Evolutionary conservation across 1,284 basidiomycete genomes (phyloP), one percentile per base, ranked within the genome.

Genomic region (Rhodotorula sp.): DNA sequence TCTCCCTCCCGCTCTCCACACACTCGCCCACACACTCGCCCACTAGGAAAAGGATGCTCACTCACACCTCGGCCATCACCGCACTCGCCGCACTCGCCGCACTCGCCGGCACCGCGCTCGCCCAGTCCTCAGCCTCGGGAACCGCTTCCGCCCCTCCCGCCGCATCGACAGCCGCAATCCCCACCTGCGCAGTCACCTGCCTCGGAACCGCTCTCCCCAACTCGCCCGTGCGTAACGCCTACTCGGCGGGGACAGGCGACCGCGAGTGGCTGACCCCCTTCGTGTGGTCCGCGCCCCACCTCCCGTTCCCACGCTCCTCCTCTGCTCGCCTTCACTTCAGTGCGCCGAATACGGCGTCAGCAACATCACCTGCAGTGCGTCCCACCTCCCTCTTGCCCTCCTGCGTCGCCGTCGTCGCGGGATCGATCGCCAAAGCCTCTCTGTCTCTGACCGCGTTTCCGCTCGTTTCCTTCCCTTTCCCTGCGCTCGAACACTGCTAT

Each of bases 181-280:
- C 66, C 48, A 47, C 62, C 13, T 68, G 65, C 52, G 60, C 65
- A n/a, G 31, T 69, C 46, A 46, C 28, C n/a, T 55, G 71, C 58
- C 26, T 58, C 37, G 55, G 50, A 11, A 31, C 13, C 52, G 26
- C 64, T 18, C 37, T 59, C 18, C 37, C 68, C 1, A 46, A 44
- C 20, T 48, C 62, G 13, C 62, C 64, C 26, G 67, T 69, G 30
- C 18, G 67, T 57, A 10, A 22, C n/a, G 24, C 9, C 24, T 13
- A 13, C 10, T 34, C 48, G 9, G n/a, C 13, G 26, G 9, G 11
- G 11, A 16, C 10, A 26, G 11, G 26, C 26, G 37, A 20, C 3
- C 57, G 7, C 26, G 28, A 48, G 56, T 40, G 8, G 40, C 40
- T 58, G 40, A 58, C 40, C 30, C n/a, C 24, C 40, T 24, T 22